Evolutionary conservation across 176 grass and related monocot species (phyloP), one percentile per base, ranked within the genome.

Genomic region (Chrysopogon serrulatus): DNA sequence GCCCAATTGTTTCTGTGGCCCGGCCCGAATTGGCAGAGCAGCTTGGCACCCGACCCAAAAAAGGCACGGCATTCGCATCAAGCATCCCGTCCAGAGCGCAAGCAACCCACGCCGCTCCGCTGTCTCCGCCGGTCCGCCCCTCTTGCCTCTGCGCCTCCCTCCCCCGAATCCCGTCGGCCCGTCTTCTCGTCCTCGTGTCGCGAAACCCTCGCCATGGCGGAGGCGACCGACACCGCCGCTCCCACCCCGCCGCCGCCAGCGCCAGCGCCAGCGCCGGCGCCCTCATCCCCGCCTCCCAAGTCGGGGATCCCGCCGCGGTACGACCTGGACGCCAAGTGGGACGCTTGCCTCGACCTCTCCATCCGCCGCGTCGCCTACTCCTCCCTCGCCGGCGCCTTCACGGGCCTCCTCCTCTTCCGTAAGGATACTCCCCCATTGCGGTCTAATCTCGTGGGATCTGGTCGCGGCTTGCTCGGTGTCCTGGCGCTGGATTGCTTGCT

Each of bases 281-380:
- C 71, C 17, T 39, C 77, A 12, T 59, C 41, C 30, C 77, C 79
- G 48, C 74, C 75, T 40, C 1, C 84, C 31, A 75, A 70, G 80
- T 56, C 63, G 1, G 70, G 32, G 76, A 88, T 87, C 71, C 86
- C 86, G 27, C 92, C 86, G 73, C 92, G 86, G 45, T 95, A 90
- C 59, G 90, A 98, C 87, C 92, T 95, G 33, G 92, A 91, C 76
- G 88, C 88, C 68, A 98, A 95, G 87, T 98, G 95, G 92, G 90
- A 98, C 73, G 88, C 88, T 9, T 98, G 95, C 83, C 81, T 98
- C 60, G 95, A 98, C 82, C 75, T 98, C 90, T 89, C 92, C 78
- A 89, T 98, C 84, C 92, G 95, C 77, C 90, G 95, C 59, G 86
- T 98, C 65, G 79, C 89, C 61, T 98, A 98, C 75, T 91, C 92